Evolutionary conservation across 2,329 filamentous ascomycete species (phyloP).

Genomic region (Mollisiaceae sp.): DNA sequence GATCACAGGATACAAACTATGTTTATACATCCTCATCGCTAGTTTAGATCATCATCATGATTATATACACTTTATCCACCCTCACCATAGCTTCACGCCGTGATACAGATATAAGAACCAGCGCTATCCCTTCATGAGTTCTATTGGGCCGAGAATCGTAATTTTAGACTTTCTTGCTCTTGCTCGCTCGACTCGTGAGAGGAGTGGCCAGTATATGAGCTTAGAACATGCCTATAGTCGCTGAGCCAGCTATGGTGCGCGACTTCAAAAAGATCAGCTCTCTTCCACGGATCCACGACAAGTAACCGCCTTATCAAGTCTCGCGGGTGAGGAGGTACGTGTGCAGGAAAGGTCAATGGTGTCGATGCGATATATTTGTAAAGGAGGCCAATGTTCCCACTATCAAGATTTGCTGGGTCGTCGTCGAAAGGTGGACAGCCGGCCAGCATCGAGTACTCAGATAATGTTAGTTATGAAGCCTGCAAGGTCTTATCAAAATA

Average conservation of each 20-base stretch:
- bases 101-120: no score
- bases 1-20: no score
- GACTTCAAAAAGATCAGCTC: slow-evolving; percentile 95
- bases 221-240: slow-evolving; percentile 63
- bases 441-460: slow-evolving; percentile 97
- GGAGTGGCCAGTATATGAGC: no score
- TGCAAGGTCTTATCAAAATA: not conserved
- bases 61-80: no score
- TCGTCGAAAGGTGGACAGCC: slow-evolving; percentile 98
- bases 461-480: not conserved
- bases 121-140: no score
- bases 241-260: slow-evolving; percentile 97
- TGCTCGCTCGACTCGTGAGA: no score
- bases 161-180: no score
- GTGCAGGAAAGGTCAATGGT: slow-evolving; percentile 96
- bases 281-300: slow-evolving; percentile 91
- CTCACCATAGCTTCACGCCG: no score
- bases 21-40: no score
- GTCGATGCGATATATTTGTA: slow-evolving; percentile 99
- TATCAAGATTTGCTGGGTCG: slow-evolving; percentile 96
- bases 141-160: no score
- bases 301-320: slow-evolving; percentile 92
- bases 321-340: slow-evolving; percentile 94
- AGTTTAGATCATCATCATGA: no score
- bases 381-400: slow-evolving; percentile 97